A percentile compares a stretch with the other conserved stretches of the same genome.
Evolutionary conservation across 129 eudicot genomes (phyloP).

Genomic region (Artemisia annua): DNA sequence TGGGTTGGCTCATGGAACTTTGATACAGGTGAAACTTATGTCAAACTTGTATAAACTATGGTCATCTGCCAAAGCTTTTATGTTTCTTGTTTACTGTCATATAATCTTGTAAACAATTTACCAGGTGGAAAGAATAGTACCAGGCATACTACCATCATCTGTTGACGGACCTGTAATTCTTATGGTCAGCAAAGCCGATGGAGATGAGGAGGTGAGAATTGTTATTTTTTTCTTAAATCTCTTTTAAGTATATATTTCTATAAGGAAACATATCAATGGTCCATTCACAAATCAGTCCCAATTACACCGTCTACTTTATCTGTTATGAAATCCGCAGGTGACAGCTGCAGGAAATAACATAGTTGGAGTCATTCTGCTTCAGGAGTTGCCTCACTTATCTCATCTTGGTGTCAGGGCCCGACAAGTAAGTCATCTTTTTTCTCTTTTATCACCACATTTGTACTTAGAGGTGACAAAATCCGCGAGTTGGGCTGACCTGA

Average conservation of each 20-base stretch:
- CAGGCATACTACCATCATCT: conserved; percentile 72
- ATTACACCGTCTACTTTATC: neutral
- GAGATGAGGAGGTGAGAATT: conserved; percentile 85
- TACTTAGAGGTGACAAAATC: no score
- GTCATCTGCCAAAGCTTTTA: neutral
- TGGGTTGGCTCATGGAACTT: conserved; percentile 79
- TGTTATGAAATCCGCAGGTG: conserved; percentile 49
- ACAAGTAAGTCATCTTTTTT: conserved; percentile 54
- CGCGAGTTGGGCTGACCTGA: no score
- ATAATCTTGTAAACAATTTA: neutral
- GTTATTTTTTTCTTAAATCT: neutral
- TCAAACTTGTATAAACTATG: neutral
- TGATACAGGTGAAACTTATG: conserved; percentile 61
- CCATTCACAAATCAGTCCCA: neutral
- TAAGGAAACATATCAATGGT: neutral
- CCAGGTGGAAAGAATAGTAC: conserved; percentile 83
- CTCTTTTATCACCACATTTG: neutral
- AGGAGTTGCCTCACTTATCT: conserved; percentile 96
- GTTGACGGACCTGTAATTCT: conserved; percentile 79
- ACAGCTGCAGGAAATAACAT: conserved; percentile 92
- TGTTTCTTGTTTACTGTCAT: neutral
- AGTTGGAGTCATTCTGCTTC: conserved; percentile 85
- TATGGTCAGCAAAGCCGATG: conserved; percentile 89
- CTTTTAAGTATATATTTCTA: neutral
- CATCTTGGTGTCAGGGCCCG: conserved; percentile 99